Evolutionary conservation across 352 stramenopile genomes (phyloP), one percentile per base, ranked within the genome.

Genomic region (Pythium sp.): DNA sequence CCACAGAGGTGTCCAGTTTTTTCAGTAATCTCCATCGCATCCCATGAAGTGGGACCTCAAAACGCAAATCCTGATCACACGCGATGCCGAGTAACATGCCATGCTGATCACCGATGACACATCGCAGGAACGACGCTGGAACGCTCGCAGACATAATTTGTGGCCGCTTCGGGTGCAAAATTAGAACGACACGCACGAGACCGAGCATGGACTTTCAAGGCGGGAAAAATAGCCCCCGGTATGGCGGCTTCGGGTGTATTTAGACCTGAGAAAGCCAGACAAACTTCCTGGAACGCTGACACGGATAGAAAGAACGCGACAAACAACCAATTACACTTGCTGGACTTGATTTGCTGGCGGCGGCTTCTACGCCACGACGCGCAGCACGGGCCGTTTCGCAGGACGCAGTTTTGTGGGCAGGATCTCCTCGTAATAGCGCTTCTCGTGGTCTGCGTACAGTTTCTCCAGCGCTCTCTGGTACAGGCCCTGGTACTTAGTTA

Each of bases 381-480:
- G 71, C 41, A 85, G 71, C 51, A 58, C 55, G 5, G 78, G 73
- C 0, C 54, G 56, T 14, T 61, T 71, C 46, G 68, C 53, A 46
- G 68, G 66, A 14, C 72, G 77, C 38, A 83, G 60, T 26, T 72
- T 56, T n/a, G 64, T 20, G 5, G 70, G 74, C 11, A 84, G 55
- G 36, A 84, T 69, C 14, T 74, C 65, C 51, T 80, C 68, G 61
- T 82, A 80, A 47, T 84, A 89, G 18, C 68, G 58, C 51, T 69
- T 49, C 46, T 76, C 72, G 63, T 92, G 80, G 14, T 81, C 74
- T 38, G 79, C 64, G 63, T 82, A 90, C n/a, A 91, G 73, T 46
- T 76, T 70, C 55, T 79, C 63, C 18, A 90, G 69, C 53, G 71
- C 79, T 1, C 58, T 59, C 18, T 74, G 76, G 57, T 91, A 90